A percentile compares a stretch with the other conserved stretches of the same genome.
Conservation (phyloP, 1,284 basidiomycete species). For the Wolfiporia cocos region DNA sequence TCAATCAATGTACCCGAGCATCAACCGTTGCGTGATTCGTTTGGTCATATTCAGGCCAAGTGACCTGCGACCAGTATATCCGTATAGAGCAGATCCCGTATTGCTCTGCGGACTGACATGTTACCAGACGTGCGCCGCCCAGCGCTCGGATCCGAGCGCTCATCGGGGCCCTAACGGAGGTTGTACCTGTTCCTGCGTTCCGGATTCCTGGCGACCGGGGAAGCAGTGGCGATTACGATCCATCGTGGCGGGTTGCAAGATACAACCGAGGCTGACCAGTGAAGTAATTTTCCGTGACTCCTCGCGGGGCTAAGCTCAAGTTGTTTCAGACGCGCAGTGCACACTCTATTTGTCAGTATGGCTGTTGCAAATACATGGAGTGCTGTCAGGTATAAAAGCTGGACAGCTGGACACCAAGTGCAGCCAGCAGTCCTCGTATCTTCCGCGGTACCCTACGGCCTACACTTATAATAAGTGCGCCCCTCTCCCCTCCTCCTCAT, state of each 20-base stretch:
- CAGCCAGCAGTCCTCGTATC: neutral
- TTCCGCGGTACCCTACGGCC: neutral
- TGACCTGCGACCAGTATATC: too few relatives aligned
- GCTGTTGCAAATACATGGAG: conserved; percentile 2
- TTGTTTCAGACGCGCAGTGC: conserved; percentile 1
- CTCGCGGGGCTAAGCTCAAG: conserved; percentile 1
- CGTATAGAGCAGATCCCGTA: too few relatives aligned
- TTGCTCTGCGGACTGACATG: too few relatives aligned
- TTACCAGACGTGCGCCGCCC: neutral
- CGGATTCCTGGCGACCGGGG: conserved; percentile 6
- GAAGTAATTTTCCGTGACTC: conserved; percentile 4
- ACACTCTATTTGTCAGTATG: conserved; percentile 7
- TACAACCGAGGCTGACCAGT: too few relatives aligned
- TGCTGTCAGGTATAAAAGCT: conserved; percentile 5
- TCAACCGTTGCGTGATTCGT: too few relatives aligned
- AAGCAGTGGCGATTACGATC: neutral
- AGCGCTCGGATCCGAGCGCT: conserved; percentile 7
- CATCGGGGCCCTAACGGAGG: conserved; percentile 3
- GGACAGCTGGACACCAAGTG: neutral
- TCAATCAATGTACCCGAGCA: too few relatives aligned
- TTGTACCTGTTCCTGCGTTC: conserved; percentile 5
- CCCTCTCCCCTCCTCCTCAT: neutral
- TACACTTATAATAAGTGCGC: conserved; percentile 1
- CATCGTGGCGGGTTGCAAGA: too few relatives aligned
- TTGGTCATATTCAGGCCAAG: too few relatives aligned